A percentile compares a stretch with the other conserved stretches of the same genome.
Evolutionary conservation across 2,329 filamentous ascomycete species (phyloP).

Genomic region (Elsinoe australis): DNA sequence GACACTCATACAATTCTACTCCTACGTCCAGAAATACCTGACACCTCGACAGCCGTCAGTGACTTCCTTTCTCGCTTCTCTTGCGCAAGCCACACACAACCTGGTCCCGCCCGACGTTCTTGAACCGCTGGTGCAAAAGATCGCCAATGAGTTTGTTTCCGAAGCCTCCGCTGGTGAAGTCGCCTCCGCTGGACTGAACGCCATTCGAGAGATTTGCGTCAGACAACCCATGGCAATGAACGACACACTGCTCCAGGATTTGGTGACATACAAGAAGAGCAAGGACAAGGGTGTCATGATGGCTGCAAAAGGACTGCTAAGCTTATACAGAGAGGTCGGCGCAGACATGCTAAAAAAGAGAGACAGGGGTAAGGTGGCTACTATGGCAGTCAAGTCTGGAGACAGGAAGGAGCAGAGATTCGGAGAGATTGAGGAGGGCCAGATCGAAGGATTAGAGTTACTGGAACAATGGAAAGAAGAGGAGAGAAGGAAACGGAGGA

Average conservation of each 20-base stretch:
- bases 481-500: slow-evolving; percentile 65
- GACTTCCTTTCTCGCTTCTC: slow-evolving; percentile 83
- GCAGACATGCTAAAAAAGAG: slow-evolving; percentile 82
- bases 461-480: slow-evolving; percentile 91
- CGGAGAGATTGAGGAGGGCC: slow-evolving; percentile 70
- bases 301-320: slow-evolving; percentile 87
- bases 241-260: slow-evolving; percentile 87
- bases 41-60: slow-evolving; percentile 83
- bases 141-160: slow-evolving; percentile 91
- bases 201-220: slow-evolving; percentile 87
- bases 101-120: slow-evolving; percentile 87
- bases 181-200: slow-evolving; percentile 82
- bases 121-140: slow-evolving; percentile 86
- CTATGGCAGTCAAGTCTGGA: slow-evolving; percentile 70
- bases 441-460: slow-evolving; percentile 86
- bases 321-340: slow-evolving; percentile 83
- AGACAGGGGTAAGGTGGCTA: slow-evolving; percentile 84
- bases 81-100: slow-evolving; percentile 86
- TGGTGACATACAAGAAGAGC: slow-evolving; percentile 91
- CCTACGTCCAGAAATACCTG: slow-evolving; percentile 86
- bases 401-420: slow-evolving; percentile 70
- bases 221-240: slow-evolving; percentile 94
- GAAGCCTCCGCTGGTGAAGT: slow-evolving; percentile 89
- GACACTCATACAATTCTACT: slow-evolving; percentile 83
- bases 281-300: slow-evolving; percentile 99